phyloP scores from a whole-genome alignment of 2,329 filamentous ascomycete species.

The Teratosphaeriaceae sp. region DNA sequence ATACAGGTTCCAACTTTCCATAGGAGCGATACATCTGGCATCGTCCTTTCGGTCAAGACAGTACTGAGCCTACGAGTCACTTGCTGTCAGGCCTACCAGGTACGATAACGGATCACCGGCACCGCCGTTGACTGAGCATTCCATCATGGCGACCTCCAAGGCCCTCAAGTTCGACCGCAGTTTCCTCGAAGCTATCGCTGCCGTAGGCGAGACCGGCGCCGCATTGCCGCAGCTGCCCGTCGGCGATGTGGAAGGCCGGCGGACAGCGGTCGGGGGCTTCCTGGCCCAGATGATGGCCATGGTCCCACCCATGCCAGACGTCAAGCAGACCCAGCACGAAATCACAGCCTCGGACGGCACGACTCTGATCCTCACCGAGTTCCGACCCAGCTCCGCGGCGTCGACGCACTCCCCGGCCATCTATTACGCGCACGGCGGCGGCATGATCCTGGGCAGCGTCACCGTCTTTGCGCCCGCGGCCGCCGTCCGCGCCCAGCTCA shows the following conservation, averaged over 20 bases:
- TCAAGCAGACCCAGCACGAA: slow-evolving; percentile 9
- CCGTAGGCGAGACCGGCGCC: slow-evolving; percentile 2
- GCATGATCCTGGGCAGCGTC: slow-evolving; percentile 1
- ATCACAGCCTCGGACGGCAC: slow-evolving; percentile 9
- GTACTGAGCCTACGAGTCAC: too few species aligned
- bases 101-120: too few species aligned
- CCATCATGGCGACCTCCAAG: slow-evolving; percentile 1
- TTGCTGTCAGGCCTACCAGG: too few species aligned
- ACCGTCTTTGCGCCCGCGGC: background rate
- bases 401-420: slow-evolving; percentile 1
- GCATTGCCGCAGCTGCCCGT: slow-evolving; percentile 7
- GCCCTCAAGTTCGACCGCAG: background rate
- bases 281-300: slow-evolving; percentile 1
- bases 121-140: too few species aligned
- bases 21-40: too few species aligned
- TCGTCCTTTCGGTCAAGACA: too few species aligned
- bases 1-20: too few species aligned
- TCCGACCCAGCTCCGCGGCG: slow-evolving; percentile 2
- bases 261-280: slow-evolving; percentile 5
- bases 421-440: slow-evolving; percentile 4
- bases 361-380: slow-evolving; percentile 11
- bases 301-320: slow-evolving; percentile 6
- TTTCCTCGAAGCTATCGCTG: background rate
- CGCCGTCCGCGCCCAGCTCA: background rate
- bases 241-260: slow-evolving; percentile 13